Base-by-base conservation (phyloP, 2,329 filamentous ascomycete species). In the Lasiodiplodia gonubiensis region DNA sequence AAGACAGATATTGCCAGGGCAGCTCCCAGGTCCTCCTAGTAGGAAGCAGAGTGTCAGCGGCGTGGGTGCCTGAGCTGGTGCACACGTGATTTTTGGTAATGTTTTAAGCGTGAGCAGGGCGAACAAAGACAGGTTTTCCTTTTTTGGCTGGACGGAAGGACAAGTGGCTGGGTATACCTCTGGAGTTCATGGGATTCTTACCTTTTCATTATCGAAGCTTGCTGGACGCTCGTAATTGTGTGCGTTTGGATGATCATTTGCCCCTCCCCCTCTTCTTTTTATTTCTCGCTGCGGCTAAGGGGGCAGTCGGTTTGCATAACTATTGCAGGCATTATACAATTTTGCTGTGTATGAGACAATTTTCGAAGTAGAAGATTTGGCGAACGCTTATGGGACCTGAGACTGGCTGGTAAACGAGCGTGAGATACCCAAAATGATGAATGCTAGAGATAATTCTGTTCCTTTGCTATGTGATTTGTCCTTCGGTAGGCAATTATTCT, bases 1-100 rank as follows among this genome's bases (percentile, higher is more conserved):
- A 6, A 68, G 77, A 39, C 77, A 78, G 68, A 78, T 79, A 48
- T 67, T 78, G 7, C 77, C 77, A 1, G 77, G 77, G 0, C 77
- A 79, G 61, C 64, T 79, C n/a, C 77, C 76, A 8, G 74, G 74
- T 1, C 76, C 76, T 12, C 23, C 61, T 6, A 51, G 42, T 21
- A 30, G 65, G 42, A 67, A 67, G 25, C 65, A 51, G 46, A 67
- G 65, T 46, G n/a, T 67, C 35, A 52, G 27, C 16, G 53, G 52
- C 6, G 53, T 49, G 18, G 64, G 64, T 18, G 51, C 64, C 12
- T 57, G 16, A 12, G 64, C 39, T 66, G 27, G 25, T 49, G 10
- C 30, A 55, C 3, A 12, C 8, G 14, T 35, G 33, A 21, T 30
- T 18, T 25, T 8, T 49, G 6, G 10, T 25, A 51, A 6, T 35